Evolutionary conservation across 2,329 filamentous ascomycete species (phyloP).

Genomic region (Talaromyces islandicus): DNA sequence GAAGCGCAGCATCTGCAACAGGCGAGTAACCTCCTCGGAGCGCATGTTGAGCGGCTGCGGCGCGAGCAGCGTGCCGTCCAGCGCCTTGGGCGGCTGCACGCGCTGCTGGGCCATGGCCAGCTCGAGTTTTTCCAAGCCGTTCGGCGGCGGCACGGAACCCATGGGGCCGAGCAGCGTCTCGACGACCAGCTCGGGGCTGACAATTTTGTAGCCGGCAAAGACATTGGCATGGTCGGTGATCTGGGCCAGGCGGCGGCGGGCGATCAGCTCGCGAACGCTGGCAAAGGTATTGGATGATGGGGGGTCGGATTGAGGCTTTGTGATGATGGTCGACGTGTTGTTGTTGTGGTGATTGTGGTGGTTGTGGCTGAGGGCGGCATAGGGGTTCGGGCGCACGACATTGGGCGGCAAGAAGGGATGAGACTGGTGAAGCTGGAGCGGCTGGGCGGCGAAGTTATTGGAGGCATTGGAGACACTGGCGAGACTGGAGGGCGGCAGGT

Average conservation of each 20-base stretch:
- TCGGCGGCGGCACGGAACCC: slow-evolving; percentile 34
- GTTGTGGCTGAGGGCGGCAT: slow-evolving; percentile 9
- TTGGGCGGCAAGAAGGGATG: slow-evolving; percentile 7
- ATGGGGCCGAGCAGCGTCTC: slow-evolving; percentile 37
- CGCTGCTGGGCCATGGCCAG: slow-evolving; percentile 40
- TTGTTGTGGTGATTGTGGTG: neutral
- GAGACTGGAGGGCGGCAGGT: slow-evolving; percentile 19
- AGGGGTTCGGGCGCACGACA: slow-evolving; percentile 14
- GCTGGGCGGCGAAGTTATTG: slow-evolving; percentile 3
- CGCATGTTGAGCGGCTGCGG: slow-evolving; percentile 38
- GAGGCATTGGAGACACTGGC: slow-evolving; percentile 1
- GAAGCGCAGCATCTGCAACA: slow-evolving; percentile 40
- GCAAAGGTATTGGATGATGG: slow-evolving; percentile 29
- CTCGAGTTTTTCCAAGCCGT: slow-evolving; percentile 38
- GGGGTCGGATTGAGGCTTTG: slow-evolving; percentile 15
- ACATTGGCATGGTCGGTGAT: slow-evolving; percentile 42
- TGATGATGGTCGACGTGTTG: neutral
- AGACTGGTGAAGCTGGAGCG: neutral
- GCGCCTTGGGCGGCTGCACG: slow-evolving; percentile 30
- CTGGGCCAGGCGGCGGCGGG: slow-evolving; percentile 36
- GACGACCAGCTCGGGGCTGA: slow-evolving; percentile 38
- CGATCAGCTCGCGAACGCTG: slow-evolving; percentile 36
- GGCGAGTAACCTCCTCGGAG: slow-evolving; percentile 36
- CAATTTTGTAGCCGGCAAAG: slow-evolving; percentile 38
- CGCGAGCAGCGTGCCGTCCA: slow-evolving; percentile 32